Evolutionary conservation across 2,329 filamentous ascomycete species (phyloP).

Genomic region (Stagonosporopsis chrysanthemi): DNA sequence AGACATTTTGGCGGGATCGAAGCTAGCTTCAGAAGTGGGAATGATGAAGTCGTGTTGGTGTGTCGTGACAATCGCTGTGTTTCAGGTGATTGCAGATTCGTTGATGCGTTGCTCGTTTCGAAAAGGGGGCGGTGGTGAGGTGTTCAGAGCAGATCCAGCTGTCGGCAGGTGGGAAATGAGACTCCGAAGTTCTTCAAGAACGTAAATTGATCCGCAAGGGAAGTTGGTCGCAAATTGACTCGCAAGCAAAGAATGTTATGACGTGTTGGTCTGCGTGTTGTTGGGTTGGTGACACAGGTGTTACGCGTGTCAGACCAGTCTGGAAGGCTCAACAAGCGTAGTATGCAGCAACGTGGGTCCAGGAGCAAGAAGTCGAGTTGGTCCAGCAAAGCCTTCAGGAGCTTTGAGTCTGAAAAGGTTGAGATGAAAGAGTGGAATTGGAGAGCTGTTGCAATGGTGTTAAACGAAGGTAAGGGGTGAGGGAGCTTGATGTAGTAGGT

Average conservation of each 20-base stretch:
- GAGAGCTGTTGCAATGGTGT: slow-evolving; percentile 2
- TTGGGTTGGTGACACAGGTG: slow-evolving; percentile 21
- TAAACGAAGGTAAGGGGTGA: slow-evolving; percentile 25
- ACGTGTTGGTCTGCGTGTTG: slow-evolving; percentile 20
- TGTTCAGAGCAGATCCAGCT: slow-evolving; percentile 27
- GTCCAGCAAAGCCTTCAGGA: slow-evolving; percentile 13
- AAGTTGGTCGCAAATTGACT: slow-evolving; percentile 5
- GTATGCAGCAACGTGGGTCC: slow-evolving; percentile 2
- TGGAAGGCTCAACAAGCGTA: slow-evolving; percentile 17
- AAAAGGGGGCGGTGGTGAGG: slow-evolving; percentile 3
- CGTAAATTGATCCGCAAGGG: slow-evolving; percentile 10
- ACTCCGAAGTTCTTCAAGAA: slow-evolving; percentile 17
- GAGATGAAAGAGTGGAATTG: slow-evolving; percentile 1
- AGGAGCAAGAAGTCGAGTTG: slow-evolving; percentile 4
- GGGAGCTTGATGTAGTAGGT: slow-evolving; percentile 15
- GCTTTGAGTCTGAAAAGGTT: not conserved
- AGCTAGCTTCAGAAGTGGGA: slow-evolving; percentile 12
- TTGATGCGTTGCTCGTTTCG: slow-evolving; percentile 3
- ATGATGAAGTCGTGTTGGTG: slow-evolving; percentile 4
- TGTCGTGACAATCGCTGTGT: slow-evolving; percentile 6
- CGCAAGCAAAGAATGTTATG: slow-evolving; percentile 20
- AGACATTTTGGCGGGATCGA: slow-evolving; percentile 33
- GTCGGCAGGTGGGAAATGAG: slow-evolving; percentile 19
- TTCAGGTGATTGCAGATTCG: slow-evolving; percentile 15
- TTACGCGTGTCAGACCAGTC: slow-evolving; percentile 14